These are phyloP conservation scores for Inonotus obliquus DNA, from an alignment of 1,284 basidiomycete genomes.

Conservation along the genomic window DNA sequence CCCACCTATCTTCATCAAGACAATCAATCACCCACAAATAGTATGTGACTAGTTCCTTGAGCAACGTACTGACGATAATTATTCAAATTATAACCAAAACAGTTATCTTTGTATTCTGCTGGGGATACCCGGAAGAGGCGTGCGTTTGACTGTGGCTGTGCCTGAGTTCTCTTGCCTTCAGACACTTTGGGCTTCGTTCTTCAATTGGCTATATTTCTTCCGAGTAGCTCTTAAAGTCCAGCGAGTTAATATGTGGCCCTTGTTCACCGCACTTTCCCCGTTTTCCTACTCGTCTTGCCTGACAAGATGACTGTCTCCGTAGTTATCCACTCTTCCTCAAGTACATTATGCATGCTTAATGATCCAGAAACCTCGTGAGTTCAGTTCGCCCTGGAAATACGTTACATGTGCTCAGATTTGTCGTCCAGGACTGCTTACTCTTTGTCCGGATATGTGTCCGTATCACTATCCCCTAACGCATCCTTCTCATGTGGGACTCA, in stretches of 20 bases:
- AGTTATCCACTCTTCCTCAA: slow-evolving; percentile 50
- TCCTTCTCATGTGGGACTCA: slow-evolving; percentile 47
- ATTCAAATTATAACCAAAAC: not conserved
- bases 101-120: not conserved
- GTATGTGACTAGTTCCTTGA: not conserved
- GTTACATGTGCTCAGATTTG: slow-evolving; percentile 11
- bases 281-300: not conserved
- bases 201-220: not conserved
- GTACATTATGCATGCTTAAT: slow-evolving; percentile 61
- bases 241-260: not conserved
- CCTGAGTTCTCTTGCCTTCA: not conserved
- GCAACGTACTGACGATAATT: not conserved
- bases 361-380: slow-evolving; percentile 61
- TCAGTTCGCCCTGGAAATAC: not conserved
- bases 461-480: slow-evolving; percentile 48
- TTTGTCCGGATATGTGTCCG: slow-evolving; percentile 64
- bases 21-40: slow-evolving; percentile 1
- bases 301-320: slow-evolving; percentile 57
- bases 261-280: not conserved
- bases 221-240: not conserved
- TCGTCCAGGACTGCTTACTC: slow-evolving; percentile 63
- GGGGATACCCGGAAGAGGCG: no score
- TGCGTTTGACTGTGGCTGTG: not conserved
- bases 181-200: not conserved
- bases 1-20: slow-evolving; percentile 1